phyloP scores from a whole-genome alignment of 345 rosid genomes.

The Microcos paniculata region DNA sequence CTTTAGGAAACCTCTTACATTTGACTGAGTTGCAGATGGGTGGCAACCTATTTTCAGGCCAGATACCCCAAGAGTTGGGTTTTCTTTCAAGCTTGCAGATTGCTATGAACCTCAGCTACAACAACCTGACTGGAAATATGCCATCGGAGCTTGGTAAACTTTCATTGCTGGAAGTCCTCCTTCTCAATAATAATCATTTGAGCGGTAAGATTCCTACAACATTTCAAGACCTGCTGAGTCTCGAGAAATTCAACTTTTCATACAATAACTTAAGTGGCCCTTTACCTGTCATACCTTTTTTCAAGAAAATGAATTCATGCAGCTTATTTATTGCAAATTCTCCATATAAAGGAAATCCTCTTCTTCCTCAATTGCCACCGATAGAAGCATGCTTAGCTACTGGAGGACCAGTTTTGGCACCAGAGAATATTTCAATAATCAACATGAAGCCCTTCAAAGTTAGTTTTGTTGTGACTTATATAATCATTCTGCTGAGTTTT shows the following conservation, averaged over 20 bases:
- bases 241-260: conserved; percentile 81
- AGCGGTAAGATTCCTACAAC: conserved; percentile 68
- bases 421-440: background rate
- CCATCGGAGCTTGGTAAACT: conserved; percentile 82
- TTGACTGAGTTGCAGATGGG: conserved; percentile 90
- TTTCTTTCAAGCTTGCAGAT: conserved; percentile 76
- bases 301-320: conserved; percentile 50
- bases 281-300: conserved; percentile 49
- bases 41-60: conserved; percentile 71
- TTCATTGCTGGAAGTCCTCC: conserved; percentile 51
- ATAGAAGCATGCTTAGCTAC: no score
- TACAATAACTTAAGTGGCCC: conserved; percentile 74
- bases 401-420: no score
- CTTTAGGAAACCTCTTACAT: conserved; percentile 65
- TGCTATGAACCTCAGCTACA: conserved; percentile 82
- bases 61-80: conserved; percentile 74
- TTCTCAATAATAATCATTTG: conserved; percentile 74
- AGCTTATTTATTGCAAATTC: conserved; percentile 33
- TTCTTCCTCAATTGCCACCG: conserved; percentile 12
- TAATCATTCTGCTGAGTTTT: background rate
- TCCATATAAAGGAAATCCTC: conserved; percentile 45
- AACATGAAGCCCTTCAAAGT: background rate
- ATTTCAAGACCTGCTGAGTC: conserved; percentile 60
- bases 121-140: conserved; percentile 61
- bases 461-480: background rate